These are phyloP conservation scores for Colletotrichum sp. DNA, from an alignment of 2,329 filamentous ascomycete species.

Conservation along the genomic window DNA sequence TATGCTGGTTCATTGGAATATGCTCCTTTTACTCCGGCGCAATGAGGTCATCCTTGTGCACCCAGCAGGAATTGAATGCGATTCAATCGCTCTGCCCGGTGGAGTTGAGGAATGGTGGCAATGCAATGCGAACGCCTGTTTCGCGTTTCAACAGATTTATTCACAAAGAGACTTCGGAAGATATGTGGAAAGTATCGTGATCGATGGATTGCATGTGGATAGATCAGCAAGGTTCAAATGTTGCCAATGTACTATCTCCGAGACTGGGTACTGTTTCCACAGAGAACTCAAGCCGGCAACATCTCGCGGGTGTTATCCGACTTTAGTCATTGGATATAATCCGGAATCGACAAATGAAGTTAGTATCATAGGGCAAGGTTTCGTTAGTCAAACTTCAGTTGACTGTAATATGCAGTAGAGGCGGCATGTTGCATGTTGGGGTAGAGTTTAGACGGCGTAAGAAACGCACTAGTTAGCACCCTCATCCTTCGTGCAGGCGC, in stretches of 20 bases:
- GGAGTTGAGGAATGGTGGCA: not conserved
- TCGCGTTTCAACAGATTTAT: not conserved
- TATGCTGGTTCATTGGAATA: not conserved
- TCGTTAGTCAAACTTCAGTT: not conserved
- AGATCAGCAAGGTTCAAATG: not conserved
- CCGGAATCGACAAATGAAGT: not conserved
- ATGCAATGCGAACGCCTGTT: not conserved
- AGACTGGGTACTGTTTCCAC: not conserved
- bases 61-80: not conserved
- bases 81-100: not conserved
- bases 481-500: not conserved
- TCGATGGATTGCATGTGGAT: not conserved
- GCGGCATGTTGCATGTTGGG: not conserved
- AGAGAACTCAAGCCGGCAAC: not conserved
- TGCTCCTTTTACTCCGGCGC: accelerated
- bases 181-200: not conserved
- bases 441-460: not conserved
- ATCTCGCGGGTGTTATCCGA: not conserved
- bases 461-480: not conserved
- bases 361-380: not conserved
- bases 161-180: not conserved
- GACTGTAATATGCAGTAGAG: not conserved
- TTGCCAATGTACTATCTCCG: not conserved
- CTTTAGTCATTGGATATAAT: not conserved
- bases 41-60: not conserved